Conservation (phyloP, 768 basidiomycete species). For the Tricholoma bakamatsutake region DNA sequence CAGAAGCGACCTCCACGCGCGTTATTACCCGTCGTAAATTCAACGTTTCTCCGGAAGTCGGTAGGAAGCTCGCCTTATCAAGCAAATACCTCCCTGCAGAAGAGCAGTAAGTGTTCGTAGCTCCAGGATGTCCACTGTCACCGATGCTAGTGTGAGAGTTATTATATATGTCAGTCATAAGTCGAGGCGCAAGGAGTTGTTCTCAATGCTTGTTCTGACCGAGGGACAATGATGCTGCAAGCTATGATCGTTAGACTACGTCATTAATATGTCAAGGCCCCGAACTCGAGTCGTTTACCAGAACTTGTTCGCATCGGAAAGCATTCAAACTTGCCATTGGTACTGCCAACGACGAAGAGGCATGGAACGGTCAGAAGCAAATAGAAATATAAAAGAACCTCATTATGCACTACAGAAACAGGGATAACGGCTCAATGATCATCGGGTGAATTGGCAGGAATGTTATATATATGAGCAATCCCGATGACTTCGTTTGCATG, state of each 20-base stretch:
- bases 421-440: background rate
- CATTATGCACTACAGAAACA: background rate
- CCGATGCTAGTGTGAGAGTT: conserved; percentile 41
- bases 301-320: background rate
- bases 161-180: background rate
- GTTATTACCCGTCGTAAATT: conserved; percentile 29
- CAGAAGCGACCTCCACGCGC: conserved; percentile 23
- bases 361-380: background rate
- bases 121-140: conserved; percentile 47
- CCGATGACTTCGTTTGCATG: background rate
- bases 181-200: background rate
- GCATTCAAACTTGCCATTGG: background rate
- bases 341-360: background rate
- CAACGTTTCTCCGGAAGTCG: conserved; percentile 45
- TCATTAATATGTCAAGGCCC: background rate
- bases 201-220: background rate
- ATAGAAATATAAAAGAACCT: background rate
- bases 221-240: background rate
- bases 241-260: background rate
- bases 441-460: background rate
- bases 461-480: background rate
- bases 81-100: conserved; percentile 30
- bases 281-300: background rate
- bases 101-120: conserved; percentile 47
- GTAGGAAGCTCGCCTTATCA: conserved; percentile 34